Base-by-base conservation (phyloP, 495 filamentous ascomycete species). In the Xylaria palmicola region DNA sequence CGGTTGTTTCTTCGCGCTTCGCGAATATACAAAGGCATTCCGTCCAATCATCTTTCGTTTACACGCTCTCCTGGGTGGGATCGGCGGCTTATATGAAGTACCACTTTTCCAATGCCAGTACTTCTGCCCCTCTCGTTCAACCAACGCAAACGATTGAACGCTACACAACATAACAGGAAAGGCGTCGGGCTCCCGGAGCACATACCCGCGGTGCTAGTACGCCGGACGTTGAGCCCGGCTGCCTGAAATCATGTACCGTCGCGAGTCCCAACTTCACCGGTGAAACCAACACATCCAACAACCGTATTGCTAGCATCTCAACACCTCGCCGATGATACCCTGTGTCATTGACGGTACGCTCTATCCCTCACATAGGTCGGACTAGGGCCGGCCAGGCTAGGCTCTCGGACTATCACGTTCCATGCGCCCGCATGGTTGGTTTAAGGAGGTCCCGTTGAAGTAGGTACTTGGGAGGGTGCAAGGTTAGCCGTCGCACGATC, bases 71-170 rank as follows among this genome's bases (percentile, higher is more conserved):
- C 27, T 37, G 17, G 26, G 12, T n/a, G 22, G 20, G 27, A 39
- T 60, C 5, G 13, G 45, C 47, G 24, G 40, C 32, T 26, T 49
- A 39, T 48, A 58, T 26, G 32, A 37, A 39, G 34, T 34, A 58
- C 6, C 12, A 37, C 32, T 24, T 41, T 32, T 30, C 17, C 1
- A 22, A 20, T 40, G n/a, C n/a, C 15, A 48, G 8, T 12, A 19
- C 26, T n/a, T 43, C 30, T 58, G 44, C 36, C 36, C 47, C 45
- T 52, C 26, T 52, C 37, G 47, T 60, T 44, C 47, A 60, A 43
- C 27, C 34, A 19, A 27, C 10, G 13, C 17, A 19, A 27, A 34
- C 22, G 44, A 34, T 32, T 47, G 37, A 22, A 17, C 13, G 48
- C 57, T 52, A 60, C 47, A 52, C 37, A 44, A 27, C 48, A 60